Evolutionary conservation across 2,329 filamentous ascomycete genomes (phyloP), one percentile per base, ranked within the genome.

Genomic region (Sporothrix brasiliensis): DNA sequence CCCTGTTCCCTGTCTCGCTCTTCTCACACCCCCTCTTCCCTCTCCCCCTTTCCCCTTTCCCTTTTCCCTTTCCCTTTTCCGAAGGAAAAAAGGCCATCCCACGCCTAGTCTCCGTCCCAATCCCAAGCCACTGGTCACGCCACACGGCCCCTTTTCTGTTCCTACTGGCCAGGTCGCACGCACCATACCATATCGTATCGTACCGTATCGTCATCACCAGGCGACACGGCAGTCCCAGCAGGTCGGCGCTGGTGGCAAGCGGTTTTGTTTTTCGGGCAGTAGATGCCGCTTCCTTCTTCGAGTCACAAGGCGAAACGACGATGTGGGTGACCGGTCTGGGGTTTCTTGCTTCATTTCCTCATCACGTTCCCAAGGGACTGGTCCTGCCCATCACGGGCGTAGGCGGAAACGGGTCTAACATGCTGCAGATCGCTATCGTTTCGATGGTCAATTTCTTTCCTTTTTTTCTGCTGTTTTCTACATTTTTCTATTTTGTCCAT

Each of bases 251-350:
- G 21, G 44, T 65, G 61, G 61, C 47, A 9, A 65, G 19, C 6
- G 34, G 5, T 34, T 7, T 34, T 34, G 30, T 34, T 34, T 1
- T 4, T 34, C 6, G 34, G 4, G 6, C 34, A 34, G 7, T 34
- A 34, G 34, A 34, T n/a, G 41, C n/a, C 24, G 30, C 47, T 67
- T 60, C 39, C 53, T 49, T 24, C 67, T 34, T 24, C 41, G 14
- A 58, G 69, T 69, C 66, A 69, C 70, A 71, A 58, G 66, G 70
- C 34, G 27, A 34, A 50, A 10, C 50, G 50, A 16, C 56, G 21
- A 71, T 71, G 70, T 71, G 70, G 69, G 58, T 69, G 70, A 47
- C 66, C 70, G 56, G 67, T 34, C 61, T 65, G 16, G 41, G 44
- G 61, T 49, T 50, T 34, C 47, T 11, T 65, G 34, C 27, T 16